Percentiles rank a stretch among this genome's conserved stretches.
phyloP scores from a whole-genome alignment of 2,329 filamentous ascomycete genomes.

The Fusarium floridanum region DNA sequence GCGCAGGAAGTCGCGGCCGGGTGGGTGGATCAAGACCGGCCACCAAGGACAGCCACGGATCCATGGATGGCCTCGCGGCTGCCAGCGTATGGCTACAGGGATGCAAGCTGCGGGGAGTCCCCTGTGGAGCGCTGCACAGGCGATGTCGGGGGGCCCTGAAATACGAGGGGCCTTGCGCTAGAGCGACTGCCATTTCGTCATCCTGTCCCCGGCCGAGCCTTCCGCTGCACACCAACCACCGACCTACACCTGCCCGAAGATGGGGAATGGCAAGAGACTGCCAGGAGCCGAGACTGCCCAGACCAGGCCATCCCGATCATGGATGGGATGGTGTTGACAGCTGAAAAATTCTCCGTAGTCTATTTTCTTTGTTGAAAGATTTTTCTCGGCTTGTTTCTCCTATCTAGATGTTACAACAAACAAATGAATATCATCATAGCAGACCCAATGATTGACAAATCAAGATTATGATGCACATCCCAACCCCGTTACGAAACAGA shows the following conservation, averaged over 20 bases:
- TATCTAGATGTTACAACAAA: neutral
- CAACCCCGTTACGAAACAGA: conserved; percentile 29
- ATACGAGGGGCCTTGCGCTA: conserved; percentile 38
- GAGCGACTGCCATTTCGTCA: conserved; percentile 29
- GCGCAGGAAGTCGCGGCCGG: neutral
- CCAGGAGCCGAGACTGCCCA: conserved; percentile 12
- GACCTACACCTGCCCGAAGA: neutral
- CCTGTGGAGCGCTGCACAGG: conserved; percentile 30
- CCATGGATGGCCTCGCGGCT: conserved; percentile 11
- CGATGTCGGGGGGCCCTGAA: conserved; percentile 29
- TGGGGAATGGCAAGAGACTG: neutral
- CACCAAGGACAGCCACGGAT: conserved; percentile 3
- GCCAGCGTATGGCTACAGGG: conserved; percentile 37
- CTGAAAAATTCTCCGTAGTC: neutral
- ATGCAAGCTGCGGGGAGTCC: conserved; percentile 38
- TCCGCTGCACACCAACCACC: conserved; percentile 14
- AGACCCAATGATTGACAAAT: conserved; percentile 29
- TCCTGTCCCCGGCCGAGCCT: conserved; percentile 20
- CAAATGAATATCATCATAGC: conserved; percentile 32
- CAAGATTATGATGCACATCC: conserved; percentile 35
- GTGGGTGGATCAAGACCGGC: conserved; percentile 13
- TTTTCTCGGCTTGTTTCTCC: neutral
- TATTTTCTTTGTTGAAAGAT: neutral
- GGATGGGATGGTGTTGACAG: neutral
- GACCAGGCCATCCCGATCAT: neutral